phyloP scores from a whole-genome alignment of 768 basidiomycete genomes.

The Kwoniella heveanensis region DNA sequence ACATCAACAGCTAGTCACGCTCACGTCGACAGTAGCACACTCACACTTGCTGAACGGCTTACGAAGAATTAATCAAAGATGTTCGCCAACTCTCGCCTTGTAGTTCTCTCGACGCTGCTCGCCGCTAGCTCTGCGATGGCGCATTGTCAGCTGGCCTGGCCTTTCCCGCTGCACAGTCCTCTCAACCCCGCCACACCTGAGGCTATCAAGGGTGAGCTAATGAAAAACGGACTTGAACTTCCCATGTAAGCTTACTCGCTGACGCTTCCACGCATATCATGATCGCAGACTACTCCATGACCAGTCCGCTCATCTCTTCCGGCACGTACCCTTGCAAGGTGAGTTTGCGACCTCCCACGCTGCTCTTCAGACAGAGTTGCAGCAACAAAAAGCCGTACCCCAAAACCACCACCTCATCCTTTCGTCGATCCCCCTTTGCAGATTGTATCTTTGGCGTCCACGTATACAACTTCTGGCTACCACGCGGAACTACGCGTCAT shows the following conservation, averaged over 20 bases:
- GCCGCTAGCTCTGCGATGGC: slow-evolving; percentile 28
- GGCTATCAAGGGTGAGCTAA: slow-evolving; percentile 32
- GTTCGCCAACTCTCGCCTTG: slow-evolving; percentile 1
- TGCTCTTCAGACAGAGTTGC: not conserved
- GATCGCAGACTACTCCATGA: slow-evolving; percentile 55
- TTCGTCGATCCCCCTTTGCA: not conserved
- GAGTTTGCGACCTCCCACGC: slow-evolving; percentile 3
- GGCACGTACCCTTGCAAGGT: slow-evolving; percentile 57
- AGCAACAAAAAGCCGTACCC: not conserved
- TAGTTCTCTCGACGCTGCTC: slow-evolving; percentile 15
- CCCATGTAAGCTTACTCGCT: not conserved
- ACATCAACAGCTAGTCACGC: too few species aligned
- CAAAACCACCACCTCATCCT: not conserved
- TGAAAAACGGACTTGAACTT: not conserved
- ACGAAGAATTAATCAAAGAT: not conserved
- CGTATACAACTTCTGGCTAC: too few species aligned
- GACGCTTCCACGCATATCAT: slow-evolving; percentile 1
- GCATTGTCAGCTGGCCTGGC: slow-evolving; percentile 38
- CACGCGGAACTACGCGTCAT: too few species aligned
- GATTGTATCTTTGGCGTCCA: not conserved
- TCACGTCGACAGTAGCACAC: too few species aligned
- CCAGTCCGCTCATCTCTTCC: slow-evolving; percentile 49
- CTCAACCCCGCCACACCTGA: slow-evolving; percentile 27
- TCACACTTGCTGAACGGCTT: too few species aligned
- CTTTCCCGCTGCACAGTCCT: slow-evolving; percentile 31